Evolutionary conservation across 768 basidiomycete genomes (phyloP).

Genomic region (Suillus placidus): DNA sequence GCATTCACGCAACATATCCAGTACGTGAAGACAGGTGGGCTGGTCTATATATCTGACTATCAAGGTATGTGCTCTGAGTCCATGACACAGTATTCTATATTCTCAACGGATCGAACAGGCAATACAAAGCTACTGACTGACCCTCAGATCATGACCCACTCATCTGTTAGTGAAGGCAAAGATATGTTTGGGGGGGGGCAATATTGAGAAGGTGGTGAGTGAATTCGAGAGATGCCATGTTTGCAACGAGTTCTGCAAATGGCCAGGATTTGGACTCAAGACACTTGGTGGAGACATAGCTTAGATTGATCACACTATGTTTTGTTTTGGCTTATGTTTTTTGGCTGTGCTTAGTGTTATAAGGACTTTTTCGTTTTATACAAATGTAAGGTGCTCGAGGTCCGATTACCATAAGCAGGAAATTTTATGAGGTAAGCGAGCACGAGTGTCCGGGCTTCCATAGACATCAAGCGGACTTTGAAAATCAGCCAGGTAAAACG

Average conservation of each 20-base stretch:
- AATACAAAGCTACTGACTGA: slow-evolving; percentile 21
- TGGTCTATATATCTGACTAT: slow-evolving; percentile 29
- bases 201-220: no score
- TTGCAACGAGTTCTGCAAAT: slow-evolving; percentile 7
- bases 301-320: no score
- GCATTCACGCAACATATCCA: slow-evolving; percentile 29
- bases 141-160: slow-evolving; percentile 23
- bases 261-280: slow-evolving; percentile 5
- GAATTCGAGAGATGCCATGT: slow-evolving; percentile 2
- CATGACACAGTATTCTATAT: no score
- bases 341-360: no score
- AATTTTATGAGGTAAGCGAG: neutral
- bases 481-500: no score
- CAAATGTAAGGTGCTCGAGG: no score
- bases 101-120: slow-evolving; percentile 16
- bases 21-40: slow-evolving; percentile 22
- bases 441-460: neutral
- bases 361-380: no score
- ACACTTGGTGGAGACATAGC: no score
- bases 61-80: slow-evolving; percentile 22
- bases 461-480: no score
- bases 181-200: no score
- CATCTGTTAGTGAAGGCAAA: neutral
- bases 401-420: neutral
- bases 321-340: no score